These are phyloP conservation scores for Phanerochaete carnosa DNA, from an alignment of 768 basidiomycete species.

Conservation along the genomic window DNA sequence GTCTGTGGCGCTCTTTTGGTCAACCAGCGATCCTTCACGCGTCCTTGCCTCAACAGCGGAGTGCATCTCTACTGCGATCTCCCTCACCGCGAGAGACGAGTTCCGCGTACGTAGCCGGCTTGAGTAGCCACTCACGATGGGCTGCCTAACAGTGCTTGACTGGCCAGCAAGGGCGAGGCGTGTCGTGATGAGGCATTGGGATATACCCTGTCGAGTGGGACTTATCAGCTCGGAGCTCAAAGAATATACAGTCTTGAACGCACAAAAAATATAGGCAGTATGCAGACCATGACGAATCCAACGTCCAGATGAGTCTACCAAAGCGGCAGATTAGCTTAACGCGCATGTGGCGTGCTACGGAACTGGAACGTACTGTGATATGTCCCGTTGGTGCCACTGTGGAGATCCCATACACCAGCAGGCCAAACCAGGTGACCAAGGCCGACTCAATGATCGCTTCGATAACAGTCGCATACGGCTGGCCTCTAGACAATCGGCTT, in stretches of 20 bases:
- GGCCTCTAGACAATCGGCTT: neutral
- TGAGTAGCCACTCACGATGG: neutral
- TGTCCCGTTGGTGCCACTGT: slow-evolving; percentile 18
- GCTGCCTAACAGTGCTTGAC: neutral
- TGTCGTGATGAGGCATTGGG: slow-evolving; percentile 23
- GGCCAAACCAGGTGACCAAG: slow-evolving; percentile 22
- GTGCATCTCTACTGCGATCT: neutral
- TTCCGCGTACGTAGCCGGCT: neutral
- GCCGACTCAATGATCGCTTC: slow-evolving; percentile 22
- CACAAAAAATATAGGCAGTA: slow-evolving; percentile 21
- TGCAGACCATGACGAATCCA: slow-evolving; percentile 19
- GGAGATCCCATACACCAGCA: slow-evolving; percentile 18
- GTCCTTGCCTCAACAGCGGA: neutral
- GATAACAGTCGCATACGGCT: neutral
- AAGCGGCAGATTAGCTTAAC: neutral
- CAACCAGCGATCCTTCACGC: neutral
- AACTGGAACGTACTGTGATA: slow-evolving; percentile 11
- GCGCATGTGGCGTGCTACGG: neutral
- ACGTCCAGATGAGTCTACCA: slow-evolving; percentile 14
- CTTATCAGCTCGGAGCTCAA: neutral
- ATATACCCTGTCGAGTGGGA: slow-evolving; percentile 17
- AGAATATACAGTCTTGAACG: neutral
- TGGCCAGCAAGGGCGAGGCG: slow-evolving; percentile 16
- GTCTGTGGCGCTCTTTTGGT: neutral
- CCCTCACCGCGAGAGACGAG: neutral